Percentiles rank a stretch among this genome's conserved stretches.
These are phyloP conservation scores for Microbotryomycetes sp. DNA, from an alignment of 1,284 basidiomycete genomes.

Conservation along the genomic window DNA sequence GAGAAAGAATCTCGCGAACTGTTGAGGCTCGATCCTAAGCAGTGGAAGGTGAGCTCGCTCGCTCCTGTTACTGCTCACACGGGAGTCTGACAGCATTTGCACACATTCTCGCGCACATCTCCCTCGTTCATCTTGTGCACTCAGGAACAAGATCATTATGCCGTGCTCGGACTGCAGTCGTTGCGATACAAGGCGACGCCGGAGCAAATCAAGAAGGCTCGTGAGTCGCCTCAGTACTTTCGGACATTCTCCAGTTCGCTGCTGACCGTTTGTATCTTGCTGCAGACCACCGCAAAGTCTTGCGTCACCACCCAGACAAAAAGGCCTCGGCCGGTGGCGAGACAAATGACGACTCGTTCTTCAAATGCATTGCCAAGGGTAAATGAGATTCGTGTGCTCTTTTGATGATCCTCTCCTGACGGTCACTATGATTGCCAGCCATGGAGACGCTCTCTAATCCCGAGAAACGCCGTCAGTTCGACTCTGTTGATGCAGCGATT, in stretches of 20 bases:
- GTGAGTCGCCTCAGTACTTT: conserved; percentile 50
- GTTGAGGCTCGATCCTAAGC: conserved; percentile 79
- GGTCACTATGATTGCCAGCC: conserved; percentile 10
- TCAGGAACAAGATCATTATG: conserved; percentile 96
- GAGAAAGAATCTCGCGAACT: conserved; percentile 74
- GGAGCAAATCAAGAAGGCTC: conserved; percentile 93
- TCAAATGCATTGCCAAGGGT: conserved; percentile 96
- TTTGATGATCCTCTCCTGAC: too few relatives aligned
- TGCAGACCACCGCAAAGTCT: conserved; percentile 91
- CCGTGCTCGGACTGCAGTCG: conserved; percentile 85
- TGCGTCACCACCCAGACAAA: conserved; percentile 99
- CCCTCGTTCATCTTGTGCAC: not conserved
- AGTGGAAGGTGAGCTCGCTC: conserved; percentile 73
- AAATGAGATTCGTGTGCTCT: too few relatives aligned
- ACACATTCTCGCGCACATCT: conserved; percentile 13
- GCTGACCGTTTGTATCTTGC: conserved; percentile 15
- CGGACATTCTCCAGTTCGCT: not conserved
- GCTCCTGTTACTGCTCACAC: not conserved
- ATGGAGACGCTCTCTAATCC: conserved; percentile 79
- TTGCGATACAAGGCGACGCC: conserved; percentile 79
- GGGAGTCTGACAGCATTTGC: not conserved
- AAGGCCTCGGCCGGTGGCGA: conserved; percentile 69
- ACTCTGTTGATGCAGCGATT: conserved; percentile 84
- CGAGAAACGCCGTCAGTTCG: conserved; percentile 89
- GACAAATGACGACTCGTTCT: conserved; percentile 93